Evolutionary conservation across 495 filamentous ascomycete species (phyloP), one percentile per base, ranked within the genome.

Genomic region (Sphaerosporella brunnea): DNA sequence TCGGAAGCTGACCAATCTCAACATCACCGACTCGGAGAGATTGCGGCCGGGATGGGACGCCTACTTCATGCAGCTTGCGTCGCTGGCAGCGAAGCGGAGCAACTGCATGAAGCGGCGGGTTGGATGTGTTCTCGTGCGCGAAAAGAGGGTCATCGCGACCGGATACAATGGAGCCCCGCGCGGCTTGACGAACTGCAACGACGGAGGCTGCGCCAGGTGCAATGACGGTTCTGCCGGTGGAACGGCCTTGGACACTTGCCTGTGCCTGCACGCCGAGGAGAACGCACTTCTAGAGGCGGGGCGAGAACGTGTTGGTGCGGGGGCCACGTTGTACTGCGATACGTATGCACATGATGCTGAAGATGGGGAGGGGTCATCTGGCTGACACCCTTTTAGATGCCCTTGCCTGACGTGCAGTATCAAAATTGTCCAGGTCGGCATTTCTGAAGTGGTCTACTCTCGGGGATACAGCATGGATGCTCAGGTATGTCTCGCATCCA

Each of bases 101-200:
- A 97, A 97, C 62, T 97, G 90, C 67, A 97, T 97, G 90, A 94
- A 95, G 66, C 73, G 90, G 23, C 75, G 87, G 47, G 90, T 97
- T 19, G 90, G 90, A 4, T 93, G 84, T 65, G 90, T 97, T 4
- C 69, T 97, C n/a, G 85, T 95, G 5, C 71, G 85, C 53, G 80
- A 85, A 51, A 77, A 77, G 50, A 72, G 86, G 48, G 90, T 97
- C 48, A 84, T 96, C 34, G 82, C 79, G 53, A 96, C 90, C 0
- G 90, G 90, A n/a, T 97, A 97, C 63, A 97, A 97, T 64, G 90
- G 90, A 28, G 95, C 90, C 9, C 86, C 90, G 2, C 69, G 90
- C 34, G 75, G 85, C 37, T 66, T 95, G 50, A 69, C 61, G 44
- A 97, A 97, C 58, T 97, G 90, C 65, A 86, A 80, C 51, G 84